Evolutionary conservation across 1,284 basidiomycete genomes (phyloP).

Genomic region (Moniliella sp.): DNA sequence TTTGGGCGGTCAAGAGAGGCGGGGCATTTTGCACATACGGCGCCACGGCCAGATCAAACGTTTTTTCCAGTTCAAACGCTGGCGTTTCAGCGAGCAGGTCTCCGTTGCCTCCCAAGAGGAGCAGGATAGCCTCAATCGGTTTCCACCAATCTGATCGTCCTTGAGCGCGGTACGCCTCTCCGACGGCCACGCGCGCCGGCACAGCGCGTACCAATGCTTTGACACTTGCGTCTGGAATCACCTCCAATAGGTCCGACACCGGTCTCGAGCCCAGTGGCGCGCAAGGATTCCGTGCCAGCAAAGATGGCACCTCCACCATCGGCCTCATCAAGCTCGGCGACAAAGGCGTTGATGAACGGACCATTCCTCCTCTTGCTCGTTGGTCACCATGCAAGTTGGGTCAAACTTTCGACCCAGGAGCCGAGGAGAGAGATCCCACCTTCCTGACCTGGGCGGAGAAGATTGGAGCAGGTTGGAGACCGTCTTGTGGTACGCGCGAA

Average conservation of each 20-base stretch:
- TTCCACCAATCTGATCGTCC: slow-evolving; percentile 52
- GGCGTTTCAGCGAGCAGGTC: slow-evolving; percentile 53
- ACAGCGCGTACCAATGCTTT: slow-evolving; percentile 36
- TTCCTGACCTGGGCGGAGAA: too few species aligned
- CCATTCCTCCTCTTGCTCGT: slow-evolving; percentile 86
- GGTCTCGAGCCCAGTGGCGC: slow-evolving; percentile 67
- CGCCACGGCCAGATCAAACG: slow-evolving; percentile 60
- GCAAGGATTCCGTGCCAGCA: slow-evolving; percentile 32
- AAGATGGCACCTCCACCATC: slow-evolving; percentile 39
- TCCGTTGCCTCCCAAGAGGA: slow-evolving; percentile 61
- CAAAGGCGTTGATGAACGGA: slow-evolving; percentile 66
- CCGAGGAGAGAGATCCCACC: too few species aligned
- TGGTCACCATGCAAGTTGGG: slow-evolving; percentile 72
- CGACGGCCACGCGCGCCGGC: slow-evolving; percentile 38
- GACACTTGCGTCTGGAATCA: slow-evolving; percentile 43
- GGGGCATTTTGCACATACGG: slow-evolving; percentile 45
- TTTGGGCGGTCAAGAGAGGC: slow-evolving; percentile 77
- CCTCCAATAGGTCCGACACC: slow-evolving; percentile 55
- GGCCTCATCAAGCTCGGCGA: slow-evolving; percentile 74
- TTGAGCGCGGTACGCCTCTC: slow-evolving; percentile 19
- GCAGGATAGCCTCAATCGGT: slow-evolving; percentile 58
- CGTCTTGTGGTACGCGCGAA: too few species aligned
- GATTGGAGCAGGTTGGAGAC: too few species aligned
- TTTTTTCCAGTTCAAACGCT: slow-evolving; percentile 55
- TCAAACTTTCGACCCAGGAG: too few species aligned